phyloP scores from a whole-genome alignment of 2,329 filamentous ascomycete species.

The Sclerotinia minor region DNA sequence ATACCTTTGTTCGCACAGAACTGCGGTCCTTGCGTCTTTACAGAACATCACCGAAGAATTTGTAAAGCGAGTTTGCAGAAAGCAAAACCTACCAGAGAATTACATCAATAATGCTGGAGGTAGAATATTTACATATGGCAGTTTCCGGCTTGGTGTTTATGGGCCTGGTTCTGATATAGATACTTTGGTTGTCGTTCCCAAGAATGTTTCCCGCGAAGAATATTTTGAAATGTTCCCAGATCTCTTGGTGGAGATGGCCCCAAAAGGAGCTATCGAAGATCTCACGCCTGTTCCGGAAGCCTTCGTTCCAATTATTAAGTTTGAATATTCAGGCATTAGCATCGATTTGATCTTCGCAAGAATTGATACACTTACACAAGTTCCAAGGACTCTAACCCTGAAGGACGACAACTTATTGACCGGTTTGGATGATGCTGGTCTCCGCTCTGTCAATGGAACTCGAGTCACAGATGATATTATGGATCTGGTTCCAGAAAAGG shows the following conservation, averaged over 20 bases:
- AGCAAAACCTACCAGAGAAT: conserved; percentile 64
- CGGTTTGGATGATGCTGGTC: conserved; percentile 81
- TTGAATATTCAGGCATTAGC: conserved; percentile 85
- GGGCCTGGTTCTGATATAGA: conserved; percentile 97
- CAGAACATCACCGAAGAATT: conserved; percentile 83
- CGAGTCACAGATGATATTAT: conserved; percentile 93
- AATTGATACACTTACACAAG: conserved; percentile 66
- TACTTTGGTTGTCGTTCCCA: conserved; percentile 87
- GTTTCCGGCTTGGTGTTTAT: conserved; percentile 90
- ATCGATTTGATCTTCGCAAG: conserved; percentile 92
- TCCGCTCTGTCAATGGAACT: conserved; percentile 90
- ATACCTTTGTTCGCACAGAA: conserved; percentile 46
- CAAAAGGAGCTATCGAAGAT: conserved; percentile 77
- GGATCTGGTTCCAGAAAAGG: conserved; percentile 81
- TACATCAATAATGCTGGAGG: conserved; percentile 83
- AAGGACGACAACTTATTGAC: conserved; percentile 82
- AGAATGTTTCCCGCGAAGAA: conserved; percentile 83
- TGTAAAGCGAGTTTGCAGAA: conserved; percentile 68
- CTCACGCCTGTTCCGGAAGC: conserved; percentile 84
- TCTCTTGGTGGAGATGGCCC: conserved; percentile 73
- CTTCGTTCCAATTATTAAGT: conserved; percentile 96
- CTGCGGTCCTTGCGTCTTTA: conserved; percentile 70
- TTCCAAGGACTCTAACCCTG: conserved; percentile 72
- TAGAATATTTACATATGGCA: conserved; percentile 94
- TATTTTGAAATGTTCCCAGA: conserved; percentile 91